Conservation (phyloP, 2,329 filamentous ascomycete species). For the Fusarium dlaminii region DNA sequence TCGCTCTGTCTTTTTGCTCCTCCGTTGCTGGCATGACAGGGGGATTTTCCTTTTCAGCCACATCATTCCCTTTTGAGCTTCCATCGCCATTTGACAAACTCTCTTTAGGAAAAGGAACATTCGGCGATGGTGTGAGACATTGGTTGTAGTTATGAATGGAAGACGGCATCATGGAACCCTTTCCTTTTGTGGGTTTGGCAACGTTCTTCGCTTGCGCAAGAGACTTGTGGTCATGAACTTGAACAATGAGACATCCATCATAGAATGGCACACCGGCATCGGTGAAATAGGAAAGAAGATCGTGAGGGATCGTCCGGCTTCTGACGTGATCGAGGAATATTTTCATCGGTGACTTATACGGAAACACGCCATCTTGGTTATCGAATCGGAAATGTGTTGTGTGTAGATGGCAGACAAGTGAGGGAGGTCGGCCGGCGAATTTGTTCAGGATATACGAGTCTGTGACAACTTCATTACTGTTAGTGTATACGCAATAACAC, state of each 20-base stretch:
- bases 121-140: conserved; percentile 89
- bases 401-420: conserved; percentile 86
- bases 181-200: conserved; percentile 59
- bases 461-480: conserved; percentile 68
- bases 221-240: conserved; percentile 88
- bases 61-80: conserved; percentile 33
- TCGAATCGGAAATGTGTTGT: conserved; percentile 91
- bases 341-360: conserved; percentile 92
- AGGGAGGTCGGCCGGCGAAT: conserved; percentile 78
- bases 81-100: conserved; percentile 51
- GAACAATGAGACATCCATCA: conserved; percentile 93
- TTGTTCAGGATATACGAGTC: conserved; percentile 84
- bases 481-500: conserved; percentile 25
- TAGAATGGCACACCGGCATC: conserved; percentile 82
- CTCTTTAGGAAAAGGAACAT: conserved; percentile 77
- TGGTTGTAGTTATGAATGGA: conserved; percentile 94
- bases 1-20: conserved; percentile 45
- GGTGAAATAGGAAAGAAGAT: conserved; percentile 82
- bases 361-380: conserved; percentile 90
- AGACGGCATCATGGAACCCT: conserved; percentile 73
- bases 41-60: conserved; percentile 61
- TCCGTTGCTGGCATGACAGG: conserved; percentile 63
- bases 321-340: conserved; percentile 80
- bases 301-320: conserved; percentile 83
- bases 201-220: conserved; percentile 68